phyloP scores from a whole-genome alignment of 1,139 yeast species.

The Yamadazyma pseudoaaseri region DNA sequence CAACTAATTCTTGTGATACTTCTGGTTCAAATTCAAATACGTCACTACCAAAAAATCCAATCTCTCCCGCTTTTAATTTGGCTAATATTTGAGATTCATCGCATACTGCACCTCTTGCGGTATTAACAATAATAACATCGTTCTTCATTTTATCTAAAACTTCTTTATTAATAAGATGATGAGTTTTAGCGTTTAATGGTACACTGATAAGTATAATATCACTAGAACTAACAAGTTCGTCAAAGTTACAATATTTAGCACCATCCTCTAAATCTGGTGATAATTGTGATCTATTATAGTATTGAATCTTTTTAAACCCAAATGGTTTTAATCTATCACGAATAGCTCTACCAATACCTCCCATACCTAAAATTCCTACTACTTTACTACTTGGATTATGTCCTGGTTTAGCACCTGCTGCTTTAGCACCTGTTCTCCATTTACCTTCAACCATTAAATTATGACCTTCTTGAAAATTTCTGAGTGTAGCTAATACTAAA shows the following conservation, averaged over 20 bases:
- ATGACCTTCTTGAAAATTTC: slow-evolving; percentile 56
- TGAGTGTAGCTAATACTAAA: slow-evolving; percentile 61
- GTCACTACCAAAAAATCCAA: slow-evolving; percentile 75
- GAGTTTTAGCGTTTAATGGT: slow-evolving; percentile 60
- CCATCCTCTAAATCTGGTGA: slow-evolving; percentile 54
- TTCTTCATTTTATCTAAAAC: slow-evolving; percentile 58
- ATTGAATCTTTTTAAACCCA: slow-evolving; percentile 58
- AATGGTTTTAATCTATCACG: slow-evolving; percentile 62
- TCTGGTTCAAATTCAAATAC: slow-evolving; percentile 85
- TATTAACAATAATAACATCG: slow-evolving; percentile 63
- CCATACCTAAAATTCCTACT: slow-evolving; percentile 73
- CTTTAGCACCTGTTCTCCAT: slow-evolving; percentile 45
- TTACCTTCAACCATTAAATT: slow-evolving; percentile 51
- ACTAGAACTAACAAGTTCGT: slow-evolving; percentile 50
- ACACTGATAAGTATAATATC: slow-evolving; percentile 64
- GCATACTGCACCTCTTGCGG: slow-evolving; percentile 75
- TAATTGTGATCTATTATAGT: slow-evolving; percentile 59
- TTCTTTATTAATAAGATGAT: slow-evolving; percentile 54
- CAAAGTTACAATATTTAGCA: slow-evolving; percentile 55
- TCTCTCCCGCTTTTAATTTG: slow-evolving; percentile 65
- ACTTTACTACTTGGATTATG: slow-evolving; percentile 58
- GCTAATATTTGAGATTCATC: slow-evolving; percentile 63
- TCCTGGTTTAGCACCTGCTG: slow-evolving; percentile 28
- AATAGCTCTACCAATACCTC: slow-evolving; percentile 74
- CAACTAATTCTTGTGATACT: slow-evolving; percentile 55